Evolutionary conservation across 371 early-diverging fungal species (phyloP), one percentile per base, ranked within the genome.

Genomic region (Mortierella sp.): DNA sequence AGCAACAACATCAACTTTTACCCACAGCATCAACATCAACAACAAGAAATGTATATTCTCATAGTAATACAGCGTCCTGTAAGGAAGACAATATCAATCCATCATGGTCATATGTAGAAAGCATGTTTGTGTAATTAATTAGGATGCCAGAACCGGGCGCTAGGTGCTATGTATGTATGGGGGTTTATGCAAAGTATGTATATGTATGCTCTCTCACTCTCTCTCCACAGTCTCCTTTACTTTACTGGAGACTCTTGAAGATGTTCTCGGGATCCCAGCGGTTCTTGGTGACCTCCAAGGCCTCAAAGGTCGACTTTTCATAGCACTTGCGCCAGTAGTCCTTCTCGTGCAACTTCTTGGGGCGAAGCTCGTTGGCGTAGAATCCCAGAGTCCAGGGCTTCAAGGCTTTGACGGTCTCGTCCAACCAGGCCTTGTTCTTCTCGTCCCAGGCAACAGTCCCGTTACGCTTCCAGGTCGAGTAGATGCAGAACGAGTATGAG

Each of bases 261-360:
- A 75, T 71, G 78, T 82, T 77, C 41, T 61, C 34, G 44, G 83
- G 83, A 37, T 82, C 83, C 83, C 83, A 82, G 31, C 66, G 68
- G 70, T 55, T 71, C 71, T 82, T 82, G 73, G 73, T 70, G 34
- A 44, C 52, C 50, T 52, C 47, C 29, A 82, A 44, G 29, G 71
- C 72, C 43, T 78, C 52, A 70, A 69, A 82, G 19, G 78, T 82
- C 40, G 74, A 63, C 61, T 74, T 63, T 72, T 82, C 76, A 50
- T 82, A 82, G 64, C 83, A 82, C 83, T 78, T 82, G 70, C 73
- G 68, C 83, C 83, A 82, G 76, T 82, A 82, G 29, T 82, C 45
- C 34, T 44, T 44, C 64, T 82, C 83, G 29, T 68, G 40, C 48
- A 78, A 44, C 72, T 74, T 64, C 48, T 72, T 74, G 24, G 83